These are phyloP conservation scores for Pleomassaria siparia DNA, from an alignment of 2,329 filamentous ascomycete species.

Conservation along the genomic window DNA sequence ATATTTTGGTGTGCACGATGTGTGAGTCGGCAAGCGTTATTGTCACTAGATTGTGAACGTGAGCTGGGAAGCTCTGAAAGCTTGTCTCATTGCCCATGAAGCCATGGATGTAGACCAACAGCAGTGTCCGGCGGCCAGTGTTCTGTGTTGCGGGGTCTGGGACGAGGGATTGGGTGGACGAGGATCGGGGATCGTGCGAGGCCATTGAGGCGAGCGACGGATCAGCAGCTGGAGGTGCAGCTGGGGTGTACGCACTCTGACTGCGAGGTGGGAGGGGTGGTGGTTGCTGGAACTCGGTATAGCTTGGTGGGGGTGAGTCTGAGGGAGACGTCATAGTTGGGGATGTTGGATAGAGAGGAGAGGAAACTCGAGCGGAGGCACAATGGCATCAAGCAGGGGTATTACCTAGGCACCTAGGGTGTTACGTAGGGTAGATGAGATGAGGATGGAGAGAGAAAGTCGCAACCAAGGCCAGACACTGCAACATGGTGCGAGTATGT, in stretches of 20 bases:
- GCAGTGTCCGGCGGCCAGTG: constrained; percentile 56
- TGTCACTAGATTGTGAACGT: constrained; percentile 76
- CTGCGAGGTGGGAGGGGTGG: constrained; percentile 35
- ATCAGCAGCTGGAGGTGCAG: constrained; percentile 20
- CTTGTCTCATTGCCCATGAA: constrained; percentile 88
- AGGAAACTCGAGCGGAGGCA: no score
- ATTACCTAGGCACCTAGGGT: no score
- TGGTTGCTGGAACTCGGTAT: constrained; percentile 4
- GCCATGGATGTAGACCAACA: constrained; percentile 84
- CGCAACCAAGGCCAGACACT: no score
- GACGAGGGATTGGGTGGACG: constrained; percentile 49
- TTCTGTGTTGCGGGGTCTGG: constrained; percentile 37
- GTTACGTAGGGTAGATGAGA: no score
- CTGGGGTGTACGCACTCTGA: constrained; percentile 18
- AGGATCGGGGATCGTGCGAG: constrained; percentile 47
- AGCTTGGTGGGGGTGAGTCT: constrained; percentile 12
- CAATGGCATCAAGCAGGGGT: no score
- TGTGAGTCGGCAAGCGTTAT: constrained; percentile 70
- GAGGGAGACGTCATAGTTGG: constrained; percentile 16
- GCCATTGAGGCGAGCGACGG: constrained; percentile 28
- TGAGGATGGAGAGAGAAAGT: no score
- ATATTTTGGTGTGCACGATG: constrained; percentile 82
- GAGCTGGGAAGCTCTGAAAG: constrained; percentile 83
- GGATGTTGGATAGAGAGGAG: background rate
- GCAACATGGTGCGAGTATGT: no score